Evolutionary conservation across 2,329 filamentous ascomycete species (phyloP), one percentile per base, ranked within the genome.

Genomic region (Aureobasidium sp.): DNA sequence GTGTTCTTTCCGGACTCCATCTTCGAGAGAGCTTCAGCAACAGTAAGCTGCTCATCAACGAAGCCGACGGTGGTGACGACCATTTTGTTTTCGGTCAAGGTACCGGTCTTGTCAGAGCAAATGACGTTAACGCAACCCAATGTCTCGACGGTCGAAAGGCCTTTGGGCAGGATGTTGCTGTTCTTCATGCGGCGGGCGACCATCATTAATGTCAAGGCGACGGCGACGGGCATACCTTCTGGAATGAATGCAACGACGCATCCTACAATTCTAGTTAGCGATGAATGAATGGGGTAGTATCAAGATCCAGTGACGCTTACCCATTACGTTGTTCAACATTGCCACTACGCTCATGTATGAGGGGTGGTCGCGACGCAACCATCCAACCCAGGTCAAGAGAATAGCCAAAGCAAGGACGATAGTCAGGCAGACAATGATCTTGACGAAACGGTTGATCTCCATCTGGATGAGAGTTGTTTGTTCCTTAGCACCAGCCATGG

Each of bases 261-360:
- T n/a, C 53, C 45, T 48, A 48, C 27, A 48, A 9, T 48, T 48
- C 45, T 53, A 29, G 21, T 53, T 39, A 53, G 49, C 49, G 25
- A 53, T 48, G 52, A 50, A 39, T 39, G 13, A 41, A 2, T 9
- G 49, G 11, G 34, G 25, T 7, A 11, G 29, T 6, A 11, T 21
- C 7, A 6, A 6, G 4, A 6, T 29, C 11, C 1, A 21, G n/a
- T 3, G 3, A 13, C n/a, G 16, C 49, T 53, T 15, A 16, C 75
- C 75, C 73, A 79, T 78, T 57, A 76, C 75, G n/a, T 78, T 75
- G 69, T 77, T 76, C 1, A 79, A 69, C 73, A 78, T 78, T 0
- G 71, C 72, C 25, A 76, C 75, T 7, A 78, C 75, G 34, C 71
- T 74, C 70, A 79, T 76, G 69, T 72, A 78, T 0, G 39, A 65